Conservation (phyloP, 495 filamentous ascomycete genomes). For the Daldinia grandis region DNA sequence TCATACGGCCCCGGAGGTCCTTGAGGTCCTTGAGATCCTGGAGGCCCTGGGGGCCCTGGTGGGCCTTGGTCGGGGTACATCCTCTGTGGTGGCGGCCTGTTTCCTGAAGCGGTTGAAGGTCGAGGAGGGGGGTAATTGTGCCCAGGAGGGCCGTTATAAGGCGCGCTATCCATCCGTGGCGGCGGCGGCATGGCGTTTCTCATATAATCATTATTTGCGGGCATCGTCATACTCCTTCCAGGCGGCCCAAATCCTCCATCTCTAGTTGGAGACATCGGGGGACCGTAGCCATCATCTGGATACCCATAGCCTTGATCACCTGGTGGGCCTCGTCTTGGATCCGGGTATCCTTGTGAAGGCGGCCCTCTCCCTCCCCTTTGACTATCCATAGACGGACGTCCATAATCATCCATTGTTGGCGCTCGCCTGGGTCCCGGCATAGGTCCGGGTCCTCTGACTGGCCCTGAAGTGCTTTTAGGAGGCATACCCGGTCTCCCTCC, state of each 20-base stretch:
- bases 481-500: slow-evolving; percentile 46
- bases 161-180: slow-evolving; percentile 47
- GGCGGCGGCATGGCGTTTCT: slow-evolving; percentile 46
- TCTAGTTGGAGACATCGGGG: slow-evolving; percentile 41
- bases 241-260: slow-evolving; percentile 52
- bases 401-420: slow-evolving; percentile 47
- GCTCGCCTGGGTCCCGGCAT: slow-evolving; percentile 46
- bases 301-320: slow-evolving; percentile 50
- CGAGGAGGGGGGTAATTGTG: slow-evolving; percentile 55
- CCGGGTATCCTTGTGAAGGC: slow-evolving; percentile 51
- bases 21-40: slow-evolving; percentile 19
- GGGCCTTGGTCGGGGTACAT: slow-evolving; percentile 53
- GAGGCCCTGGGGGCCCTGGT: slow-evolving; percentile 18
- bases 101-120: slow-evolving; percentile 60
- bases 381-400: slow-evolving; percentile 45
- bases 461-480: slow-evolving; percentile 24
- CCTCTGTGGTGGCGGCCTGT: slow-evolving; percentile 55
- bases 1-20: slow-evolving; percentile 44
- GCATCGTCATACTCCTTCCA: slow-evolving; percentile 64
- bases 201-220: slow-evolving; percentile 53
- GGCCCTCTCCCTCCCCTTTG: slow-evolving; percentile 50
- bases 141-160: slow-evolving; percentile 55
- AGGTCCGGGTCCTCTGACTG: slow-evolving; percentile 49
- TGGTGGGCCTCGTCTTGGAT: slow-evolving; percentile 53
- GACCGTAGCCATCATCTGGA: slow-evolving; percentile 48